A percentile compares a stretch with the other conserved stretches of the same genome.
phyloP scores from a whole-genome alignment of 2,329 filamentous ascomycete species.

The Piedraia hortae region DNA sequence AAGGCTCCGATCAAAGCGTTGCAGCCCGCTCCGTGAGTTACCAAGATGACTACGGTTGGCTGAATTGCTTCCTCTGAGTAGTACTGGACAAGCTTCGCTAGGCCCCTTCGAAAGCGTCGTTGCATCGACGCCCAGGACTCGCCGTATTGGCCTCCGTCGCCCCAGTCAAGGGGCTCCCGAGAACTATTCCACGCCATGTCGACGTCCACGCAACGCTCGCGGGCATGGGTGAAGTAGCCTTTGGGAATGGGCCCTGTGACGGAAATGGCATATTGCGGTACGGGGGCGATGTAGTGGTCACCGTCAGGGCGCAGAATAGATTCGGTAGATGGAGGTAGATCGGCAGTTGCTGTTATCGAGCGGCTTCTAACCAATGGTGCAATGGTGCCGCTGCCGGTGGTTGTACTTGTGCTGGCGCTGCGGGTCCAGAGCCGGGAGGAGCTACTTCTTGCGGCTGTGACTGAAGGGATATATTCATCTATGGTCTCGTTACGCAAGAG shows the following conservation, averaged over 20 bases:
- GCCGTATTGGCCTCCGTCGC: conserved; percentile 59
- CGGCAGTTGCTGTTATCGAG: no score
- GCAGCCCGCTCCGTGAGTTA: conserved; percentile 86
- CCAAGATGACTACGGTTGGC: conserved; percentile 58
- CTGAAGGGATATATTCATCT: conserved; percentile 16
- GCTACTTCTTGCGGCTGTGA: conserved; percentile 5
- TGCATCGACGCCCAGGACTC: conserved; percentile 97
- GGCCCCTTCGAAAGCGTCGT: conserved; percentile 52
- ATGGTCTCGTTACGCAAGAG: conserved; percentile 45
- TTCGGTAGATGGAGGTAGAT: no score
- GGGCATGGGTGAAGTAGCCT: conserved; percentile 72
- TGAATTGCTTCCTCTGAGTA: conserved; percentile 40
- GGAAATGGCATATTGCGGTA: conserved; percentile 61
- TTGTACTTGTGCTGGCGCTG: conserved; percentile 22
- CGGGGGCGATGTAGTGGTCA: conserved; percentile 59
- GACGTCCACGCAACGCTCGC: conserved; percentile 60
- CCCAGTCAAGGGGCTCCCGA: conserved; percentile 50
- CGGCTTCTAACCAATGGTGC: no score
- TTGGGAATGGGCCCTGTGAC: conserved; percentile 54
- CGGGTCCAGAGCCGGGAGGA: conserved; percentile 12
- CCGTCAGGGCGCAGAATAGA: no score
- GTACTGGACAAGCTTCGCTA: conserved; percentile 60
- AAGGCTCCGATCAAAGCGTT: conserved; percentile 85
- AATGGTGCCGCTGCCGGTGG: conserved; percentile 12
- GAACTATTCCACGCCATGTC: conserved; percentile 95